These are phyloP conservation scores for Boeremia lycopersici DNA, from an alignment of 2,329 filamentous ascomycete species.

Conservation along the genomic window DNA sequence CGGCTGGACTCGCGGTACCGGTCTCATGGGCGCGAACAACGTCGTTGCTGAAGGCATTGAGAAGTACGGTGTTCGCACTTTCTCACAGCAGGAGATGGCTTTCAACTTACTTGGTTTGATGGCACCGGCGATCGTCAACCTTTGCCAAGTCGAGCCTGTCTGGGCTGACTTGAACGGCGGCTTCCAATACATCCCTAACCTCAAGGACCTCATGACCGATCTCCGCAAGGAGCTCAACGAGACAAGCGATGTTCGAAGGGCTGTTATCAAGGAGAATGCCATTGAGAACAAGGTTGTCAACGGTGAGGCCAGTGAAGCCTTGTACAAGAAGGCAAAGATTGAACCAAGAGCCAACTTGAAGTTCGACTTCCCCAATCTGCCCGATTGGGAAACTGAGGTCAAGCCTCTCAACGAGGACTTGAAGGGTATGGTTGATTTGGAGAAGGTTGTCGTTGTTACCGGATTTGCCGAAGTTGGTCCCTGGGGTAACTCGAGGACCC, in stretches of 20 bases:
- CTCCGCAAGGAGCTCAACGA: constrained; percentile 94
- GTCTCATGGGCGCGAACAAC: constrained; percentile 97
- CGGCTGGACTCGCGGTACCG: constrained; percentile 97
- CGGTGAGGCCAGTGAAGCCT: constrained; percentile 85
- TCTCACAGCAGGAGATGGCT: constrained; percentile 99
- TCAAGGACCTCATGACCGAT: constrained; percentile 92
- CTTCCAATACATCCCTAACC: constrained; percentile 93
- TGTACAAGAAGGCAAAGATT: constrained; percentile 93
- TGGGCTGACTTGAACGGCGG: constrained; percentile 98
- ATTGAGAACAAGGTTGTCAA: constrained; percentile 98
- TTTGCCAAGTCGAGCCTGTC: constrained; percentile 94
- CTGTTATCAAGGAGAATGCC: constrained; percentile 92
- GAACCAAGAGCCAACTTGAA: constrained; percentile 97
- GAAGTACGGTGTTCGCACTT: constrained; percentile 94
- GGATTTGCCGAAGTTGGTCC: constrained; percentile 96
- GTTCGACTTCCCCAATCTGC: constrained; percentile 89
- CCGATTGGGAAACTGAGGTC: constrained; percentile 90
- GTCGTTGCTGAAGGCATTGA: constrained; percentile 96
- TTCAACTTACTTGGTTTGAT: constrained; percentile 97
- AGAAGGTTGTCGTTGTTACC: constrained; percentile 96
- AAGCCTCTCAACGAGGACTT: constrained; percentile 86
- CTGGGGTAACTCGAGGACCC: constrained; percentile 97
- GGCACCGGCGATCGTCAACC: constrained; percentile 89
- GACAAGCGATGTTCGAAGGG: constrained; percentile 89
- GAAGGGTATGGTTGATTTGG: constrained; percentile 97